Base-by-base conservation (phyloP, 495 filamentous ascomycete species). In the Podospora appendiculata region DNA sequence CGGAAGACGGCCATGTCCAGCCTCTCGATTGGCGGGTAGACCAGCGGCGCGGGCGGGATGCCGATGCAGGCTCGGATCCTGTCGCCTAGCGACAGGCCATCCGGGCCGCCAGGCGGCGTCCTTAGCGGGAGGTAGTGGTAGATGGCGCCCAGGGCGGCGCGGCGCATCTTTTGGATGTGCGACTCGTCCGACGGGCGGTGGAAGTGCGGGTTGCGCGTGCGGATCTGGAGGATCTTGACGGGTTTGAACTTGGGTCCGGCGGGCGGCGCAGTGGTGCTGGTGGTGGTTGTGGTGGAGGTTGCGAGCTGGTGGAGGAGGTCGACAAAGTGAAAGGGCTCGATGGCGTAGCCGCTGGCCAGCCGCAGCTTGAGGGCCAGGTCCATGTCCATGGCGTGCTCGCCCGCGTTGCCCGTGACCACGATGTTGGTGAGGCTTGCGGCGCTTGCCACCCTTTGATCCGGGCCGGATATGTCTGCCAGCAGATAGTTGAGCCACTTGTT, bases 381-480 rank as follows among this genome's bases (percentile, higher is more conserved):
- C 60, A 67, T 61, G 14, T 60, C 61, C 60, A 67, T 61, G 47
- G 62, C 62, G 47, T 67, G 65, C 40, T 67, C 65, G 18, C 65
- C 65, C 4, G 65, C 62, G 43, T 67, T 67, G 14, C 60, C 65
- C 12, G 65, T 67, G 0, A 52, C 50, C 18, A 67, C 41, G 1
- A 61, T 39, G 16, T 40, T 45, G 33, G 32, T 35, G 19, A 43
- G 17, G 17, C 7, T 45, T 34, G 16, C 40, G 14, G 8, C 32
- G 18, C 13, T 16, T 5, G 45, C 4, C n/a, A n/a, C n/a, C 25
- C 25, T 5, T 25, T 25, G 25, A 5, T 25, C 5, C 4, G 43
- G 14, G 19, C 8, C 32, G 7, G 45, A 41, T 14, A 38, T 25
- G 16, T 19, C 33, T 1, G 50, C 50, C 33, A 66, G 44, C 19